A percentile compares a stretch with the other conserved stretches of the same genome.
phyloP scores from a whole-genome alignment of 2,329 filamentous ascomycete species.

The Alternaria sp. region DNA sequence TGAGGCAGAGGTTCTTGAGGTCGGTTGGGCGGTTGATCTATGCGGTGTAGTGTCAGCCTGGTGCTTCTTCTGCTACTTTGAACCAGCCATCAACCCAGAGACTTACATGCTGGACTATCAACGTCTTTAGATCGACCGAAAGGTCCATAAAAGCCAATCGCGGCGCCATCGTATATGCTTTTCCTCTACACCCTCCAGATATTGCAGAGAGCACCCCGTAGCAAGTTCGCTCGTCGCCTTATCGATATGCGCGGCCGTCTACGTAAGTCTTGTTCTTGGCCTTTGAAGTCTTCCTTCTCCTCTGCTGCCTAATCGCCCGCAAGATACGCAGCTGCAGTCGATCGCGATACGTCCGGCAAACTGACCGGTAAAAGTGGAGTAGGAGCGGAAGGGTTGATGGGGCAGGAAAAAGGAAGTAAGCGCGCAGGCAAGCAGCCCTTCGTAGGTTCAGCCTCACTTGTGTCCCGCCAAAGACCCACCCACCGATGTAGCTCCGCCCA shows the following conservation, averaged over 20 bases:
- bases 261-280: not conserved
- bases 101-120: slow-evolving; percentile 48
- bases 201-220: not conserved
- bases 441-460: slow-evolving; percentile 18
- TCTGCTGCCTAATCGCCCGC: not conserved
- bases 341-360: not conserved
- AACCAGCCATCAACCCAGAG: not conserved
- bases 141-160: slow-evolving; percentile 42
- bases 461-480: slow-evolving; percentile 12
- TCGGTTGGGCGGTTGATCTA: slow-evolving; percentile 56
- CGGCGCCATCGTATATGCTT: slow-evolving; percentile 30
- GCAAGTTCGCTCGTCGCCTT: not conserved
- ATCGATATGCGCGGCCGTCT: not conserved
- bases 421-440: slow-evolving; percentile 7
- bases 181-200: not conserved
- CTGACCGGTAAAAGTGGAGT: slow-evolving; percentile 17
- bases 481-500: not conserved
- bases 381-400: not conserved
- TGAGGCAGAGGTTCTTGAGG: slow-evolving; percentile 56
- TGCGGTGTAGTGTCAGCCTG: not conserved
- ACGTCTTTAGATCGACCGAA: slow-evolving; percentile 48
- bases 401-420: slow-evolving; percentile 11
- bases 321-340: not conserved
- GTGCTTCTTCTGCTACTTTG: not conserved
- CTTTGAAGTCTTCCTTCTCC: not conserved